Evolutionary conservation across 331 rosid species (phyloP).

Genomic region (Stylosanthes scabra): DNA sequence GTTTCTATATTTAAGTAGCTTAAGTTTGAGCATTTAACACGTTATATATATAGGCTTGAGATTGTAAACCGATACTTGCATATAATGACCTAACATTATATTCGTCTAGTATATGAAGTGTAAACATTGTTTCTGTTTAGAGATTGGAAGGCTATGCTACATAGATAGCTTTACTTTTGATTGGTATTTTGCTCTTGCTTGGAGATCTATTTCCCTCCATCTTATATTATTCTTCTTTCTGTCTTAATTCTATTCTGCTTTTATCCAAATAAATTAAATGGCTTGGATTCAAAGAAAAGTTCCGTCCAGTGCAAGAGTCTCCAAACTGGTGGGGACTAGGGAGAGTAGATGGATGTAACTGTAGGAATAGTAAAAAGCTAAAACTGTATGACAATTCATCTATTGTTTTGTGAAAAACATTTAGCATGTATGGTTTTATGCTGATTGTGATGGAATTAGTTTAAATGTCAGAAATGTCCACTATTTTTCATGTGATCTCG

Average conservation of each 20-base stretch:
- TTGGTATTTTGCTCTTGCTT: no score
- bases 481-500: constrained; percentile 8
- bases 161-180: no score
- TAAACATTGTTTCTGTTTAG: not conserved
- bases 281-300: not conserved
- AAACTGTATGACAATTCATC: not conserved
- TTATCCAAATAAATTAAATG: not conserved
- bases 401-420: not conserved
- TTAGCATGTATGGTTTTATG: not conserved
- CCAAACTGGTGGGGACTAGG: no score
- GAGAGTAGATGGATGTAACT: not conserved
- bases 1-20: constrained; percentile 25
- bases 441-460: not conserved
- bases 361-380: not conserved
- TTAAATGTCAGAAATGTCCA: not conserved
- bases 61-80: not conserved
- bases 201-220: no score
- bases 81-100: constrained; percentile 14
- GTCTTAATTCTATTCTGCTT: no score
- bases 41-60: not conserved
- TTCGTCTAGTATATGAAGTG: not conserved
- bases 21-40: constrained; percentile 6
- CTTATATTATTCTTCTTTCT: no score
- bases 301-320: no score
- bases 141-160: no score